Conservation (phyloP, 345 rosid species). For the Salix brachista region DNA sequence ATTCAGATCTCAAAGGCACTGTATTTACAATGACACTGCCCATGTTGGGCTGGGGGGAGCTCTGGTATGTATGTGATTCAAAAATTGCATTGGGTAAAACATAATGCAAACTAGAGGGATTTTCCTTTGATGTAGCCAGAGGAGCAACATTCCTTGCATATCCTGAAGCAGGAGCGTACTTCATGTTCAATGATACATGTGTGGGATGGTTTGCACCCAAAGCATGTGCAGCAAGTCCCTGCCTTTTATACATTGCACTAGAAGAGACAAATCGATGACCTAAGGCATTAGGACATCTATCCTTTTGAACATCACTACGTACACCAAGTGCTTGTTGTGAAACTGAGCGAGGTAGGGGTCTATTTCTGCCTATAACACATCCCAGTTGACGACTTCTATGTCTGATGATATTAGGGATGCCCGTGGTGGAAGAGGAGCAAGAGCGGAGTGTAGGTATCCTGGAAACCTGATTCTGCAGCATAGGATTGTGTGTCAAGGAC, state of each 20-base stretch:
- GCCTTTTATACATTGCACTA: conserved; percentile 23
- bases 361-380: conserved; percentile 13
- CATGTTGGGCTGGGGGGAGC: conserved; percentile 15
- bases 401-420: conserved; percentile 27
- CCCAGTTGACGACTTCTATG: conserved; percentile 17
- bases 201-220: conserved; percentile 6
- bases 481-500: conserved; percentile 10
- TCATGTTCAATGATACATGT: conserved; percentile 18
- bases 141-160: conserved; percentile 11
- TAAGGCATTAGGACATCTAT: conserved; percentile 24
- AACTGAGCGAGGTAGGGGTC: conserved; percentile 14
- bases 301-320: conserved; percentile 26
- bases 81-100: conserved; percentile 3
- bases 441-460: conserved; percentile 24
- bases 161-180: conserved; percentile 13
- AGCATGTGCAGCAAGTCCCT: conserved; percentile 16
- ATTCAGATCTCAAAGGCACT: conserved; percentile 18
- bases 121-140: conserved; percentile 11
- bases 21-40: conserved; percentile 4
- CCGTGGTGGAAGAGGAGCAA: conserved; percentile 43
- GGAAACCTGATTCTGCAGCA: conserved; percentile 13
- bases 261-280: conserved; percentile 31
- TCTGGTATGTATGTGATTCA: conserved; percentile 18
- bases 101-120: conserved; percentile 15
- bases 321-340: conserved; percentile 29